Base-by-base conservation (phyloP, 805 yeast species). In the Yarrowia keelungensis region DNA sequence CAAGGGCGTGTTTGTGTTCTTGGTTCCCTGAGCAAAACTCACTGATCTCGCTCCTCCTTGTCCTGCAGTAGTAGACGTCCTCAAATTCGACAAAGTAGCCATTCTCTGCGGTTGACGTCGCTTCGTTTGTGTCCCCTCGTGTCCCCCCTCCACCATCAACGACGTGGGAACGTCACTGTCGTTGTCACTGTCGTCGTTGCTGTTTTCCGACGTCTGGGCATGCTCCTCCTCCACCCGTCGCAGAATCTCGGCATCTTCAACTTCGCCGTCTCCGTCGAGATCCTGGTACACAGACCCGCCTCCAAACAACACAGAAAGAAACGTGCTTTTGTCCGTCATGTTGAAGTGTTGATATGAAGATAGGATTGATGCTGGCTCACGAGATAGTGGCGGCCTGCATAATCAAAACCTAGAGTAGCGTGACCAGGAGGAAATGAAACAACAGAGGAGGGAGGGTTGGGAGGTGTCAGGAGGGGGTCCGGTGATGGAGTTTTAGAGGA, bases 381-480 rank as follows among this genome's bases (percentile, higher is more conserved):
- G 14, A 38, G 65, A 59, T 59, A 59, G 65, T 59, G 65, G 65
- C 65, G 51, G 51, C 65, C 3, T 59, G 65, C 65, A 59, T 59
- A 43, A 59, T 59, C 65, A 14, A 15, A 59, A 43, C 65, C 10
- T 43, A 16, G 38, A 14, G 47, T 36, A 38, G 39, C 45, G 58
- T 51, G 58, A 51, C 43, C n/a, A 10, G n/a, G 35, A 45, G 50
- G 14, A 26, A 26, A 5, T 38, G 10, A 38, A 11, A 38, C 8
- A 38, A 10, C 10, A 10, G 39, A 5, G 12, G 12, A 10, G 5
- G 12, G 10, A 38, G 39, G 39, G 10, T 9, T 38, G 39, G 39
- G 8, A 10, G 39, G 39, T 7, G 39, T 38, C 3, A 38, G 12
- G 8, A 5, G 10, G 12, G 32, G 32, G 4, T 26, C 32, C 4